These are phyloP conservation scores for Pyricularia pennisetigena DNA, from an alignment of 2,329 filamentous ascomycete genomes.

Conservation along the genomic window DNA sequence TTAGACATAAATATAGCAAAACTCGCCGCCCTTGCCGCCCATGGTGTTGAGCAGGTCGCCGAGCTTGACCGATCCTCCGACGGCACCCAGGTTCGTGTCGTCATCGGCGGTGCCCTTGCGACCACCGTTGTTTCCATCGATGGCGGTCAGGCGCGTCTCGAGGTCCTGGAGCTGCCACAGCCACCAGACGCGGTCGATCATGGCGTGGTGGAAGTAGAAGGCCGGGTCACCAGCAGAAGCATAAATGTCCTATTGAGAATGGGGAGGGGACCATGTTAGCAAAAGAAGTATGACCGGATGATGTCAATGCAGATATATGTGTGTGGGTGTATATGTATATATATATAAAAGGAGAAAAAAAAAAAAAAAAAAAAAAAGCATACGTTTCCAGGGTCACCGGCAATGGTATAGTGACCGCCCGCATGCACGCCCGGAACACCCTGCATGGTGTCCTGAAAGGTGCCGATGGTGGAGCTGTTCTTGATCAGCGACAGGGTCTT, in stretches of 20 bases:
- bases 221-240: constrained; percentile 21
- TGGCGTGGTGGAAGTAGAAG: constrained; percentile 23
- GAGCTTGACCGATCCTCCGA: constrained; percentile 4
- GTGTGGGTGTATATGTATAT: too few relatives aligned
- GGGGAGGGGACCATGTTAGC: constrained; percentile 3
- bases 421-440: constrained; percentile 18
- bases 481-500: constrained; percentile 8
- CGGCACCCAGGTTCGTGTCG: constrained; percentile 5
- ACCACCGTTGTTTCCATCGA: constrained; percentile 1
- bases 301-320: too few relatives aligned
- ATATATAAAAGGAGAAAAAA: neutral
- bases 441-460: constrained; percentile 20
- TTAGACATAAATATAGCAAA: constrained; percentile 11
- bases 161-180: constrained; percentile 25
- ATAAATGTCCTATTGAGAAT: constrained; percentile 15
- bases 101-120: constrained; percentile 1
- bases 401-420: constrained; percentile 23
- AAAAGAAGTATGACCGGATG: neutral
- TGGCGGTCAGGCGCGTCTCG: constrained; percentile 11
- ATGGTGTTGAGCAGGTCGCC: constrained; percentile 8
- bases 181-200: constrained; percentile 23
- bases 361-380: neutral
- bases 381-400: constrained; percentile 22
- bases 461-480: constrained; percentile 3
- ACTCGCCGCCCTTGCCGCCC: constrained; percentile 6